Evolutionary conservation across 352 stramenopile species (phyloP).

Genomic region (Globisporangium nunn): DNA sequence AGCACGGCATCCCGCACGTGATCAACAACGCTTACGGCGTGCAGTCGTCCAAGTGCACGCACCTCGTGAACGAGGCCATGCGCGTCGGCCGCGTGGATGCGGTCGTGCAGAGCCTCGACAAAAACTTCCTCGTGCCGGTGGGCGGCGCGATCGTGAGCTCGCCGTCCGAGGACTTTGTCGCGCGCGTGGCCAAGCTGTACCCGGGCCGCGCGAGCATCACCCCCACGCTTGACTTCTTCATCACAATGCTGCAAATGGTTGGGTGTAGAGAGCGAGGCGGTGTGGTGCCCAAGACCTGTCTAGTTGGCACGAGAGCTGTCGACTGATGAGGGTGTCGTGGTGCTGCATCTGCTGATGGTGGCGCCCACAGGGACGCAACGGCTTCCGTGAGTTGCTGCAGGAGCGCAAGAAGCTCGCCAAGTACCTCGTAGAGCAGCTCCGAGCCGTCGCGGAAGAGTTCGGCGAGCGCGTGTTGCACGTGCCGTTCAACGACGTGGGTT

Average conservation of each 20-base stretch:
- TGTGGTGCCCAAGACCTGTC: neutral
- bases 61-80: constrained; percentile 89
- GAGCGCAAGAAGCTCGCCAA: constrained; percentile 74
- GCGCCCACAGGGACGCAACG: constrained; percentile 42
- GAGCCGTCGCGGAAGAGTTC: constrained; percentile 69
- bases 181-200: constrained; percentile 91
- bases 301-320: neutral
- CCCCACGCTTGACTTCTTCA: constrained; percentile 96
- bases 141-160: constrained; percentile 87
- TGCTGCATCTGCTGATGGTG: neutral
- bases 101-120: constrained; percentile 98
- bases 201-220: constrained; percentile 92
- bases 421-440: constrained; percentile 74
- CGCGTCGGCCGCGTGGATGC: constrained; percentile 92
- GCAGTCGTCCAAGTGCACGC: constrained; percentile 91
- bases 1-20: constrained; percentile 87
- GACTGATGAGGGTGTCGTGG: neutral
- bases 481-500: constrained; percentile 82
- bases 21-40: constrained; percentile 99
- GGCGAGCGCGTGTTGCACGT: constrained; percentile 89
- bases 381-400: constrained; percentile 85
- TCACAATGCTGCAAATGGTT: constrained; percentile 98
- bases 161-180: constrained; percentile 65
- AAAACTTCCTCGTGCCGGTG: constrained; percentile 99
- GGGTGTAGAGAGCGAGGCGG: neutral